Base-by-base conservation (phyloP, 2,329 filamentous ascomycete genomes). In the Coniosporium tulheliwenetii region DNA sequence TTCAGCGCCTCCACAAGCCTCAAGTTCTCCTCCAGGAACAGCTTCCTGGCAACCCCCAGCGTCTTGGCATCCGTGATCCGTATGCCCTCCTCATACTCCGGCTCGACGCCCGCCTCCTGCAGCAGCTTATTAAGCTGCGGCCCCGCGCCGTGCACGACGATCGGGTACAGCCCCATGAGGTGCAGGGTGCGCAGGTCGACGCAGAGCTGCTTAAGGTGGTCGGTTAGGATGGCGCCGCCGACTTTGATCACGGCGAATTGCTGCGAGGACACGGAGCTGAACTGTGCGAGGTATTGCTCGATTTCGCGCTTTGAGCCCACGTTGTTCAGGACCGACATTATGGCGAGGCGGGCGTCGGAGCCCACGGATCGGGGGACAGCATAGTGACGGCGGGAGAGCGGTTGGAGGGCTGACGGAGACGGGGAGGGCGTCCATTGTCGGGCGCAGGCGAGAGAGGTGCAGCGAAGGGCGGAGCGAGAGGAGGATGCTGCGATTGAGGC, bases 241-340 rank as follows among this genome's bases (percentile, higher is more conserved):
- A 96, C 89, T 70, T 98, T 98, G 64, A 98, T 93, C 38, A 98
- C 89, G 50, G 87, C 89, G 61, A 96, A 98, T 58, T 93, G 86
- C 67, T 96, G 87, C 31, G 86, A 93, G 36, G 86, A 91, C 46
- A 95, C 87, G 30, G 87, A 94, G 51, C 82, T 91, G 71, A 98
- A 98, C 60, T 96, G 86, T 50, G 87, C 91, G 44, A 96, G 79
- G 63, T 96, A 96, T 64, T 96, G 89, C 69, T 95, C 85, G 47
- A 93, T 85, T 67, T 98, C 89, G 45, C 89, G 74, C 73, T 93
- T 93, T 47, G 86, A 94, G 46, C 86, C 89, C 59, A 96, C 93
- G 65, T 89, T 94, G 67, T 85, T 93, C 51, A 96, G 73, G 44
- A 94, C 75, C 66, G 89, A 85, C 55, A 93, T 81, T 47, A 93